phyloP scores from a whole-genome alignment of 1,284 basidiomycete genomes.

The Stereum hirsutum region DNA sequence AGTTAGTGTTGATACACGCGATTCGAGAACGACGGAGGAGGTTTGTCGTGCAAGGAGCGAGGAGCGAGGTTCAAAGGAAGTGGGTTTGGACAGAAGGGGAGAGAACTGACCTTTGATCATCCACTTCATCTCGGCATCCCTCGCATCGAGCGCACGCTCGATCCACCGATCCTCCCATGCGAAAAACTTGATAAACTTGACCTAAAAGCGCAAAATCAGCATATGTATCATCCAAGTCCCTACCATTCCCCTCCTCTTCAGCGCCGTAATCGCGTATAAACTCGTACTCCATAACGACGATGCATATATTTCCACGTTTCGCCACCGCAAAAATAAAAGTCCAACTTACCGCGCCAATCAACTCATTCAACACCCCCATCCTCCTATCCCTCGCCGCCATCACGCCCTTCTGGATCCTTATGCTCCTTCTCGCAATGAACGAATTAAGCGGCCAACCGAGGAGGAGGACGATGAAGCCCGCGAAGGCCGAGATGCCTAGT shows the following conservation, averaged over 20 bases:
- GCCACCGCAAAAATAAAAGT: too few species aligned
- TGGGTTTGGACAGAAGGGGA: too few species aligned
- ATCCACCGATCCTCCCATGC: constrained; percentile 80
- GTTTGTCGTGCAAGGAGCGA: too few species aligned
- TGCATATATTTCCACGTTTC: too few species aligned
- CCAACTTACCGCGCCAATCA: constrained; percentile 72
- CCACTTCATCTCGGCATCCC: constrained; percentile 59
- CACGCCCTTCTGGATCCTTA: constrained; percentile 67
- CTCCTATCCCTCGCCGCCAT: constrained; percentile 74
- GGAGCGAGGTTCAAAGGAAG: too few species aligned
- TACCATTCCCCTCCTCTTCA: too few species aligned
- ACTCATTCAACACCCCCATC: constrained; percentile 80
- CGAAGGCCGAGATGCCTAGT: constrained; percentile 78
- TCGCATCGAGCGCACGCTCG: constrained; percentile 42
- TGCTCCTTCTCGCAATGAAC: constrained; percentile 47
- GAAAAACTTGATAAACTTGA: constrained; percentile 85
- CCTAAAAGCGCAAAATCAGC: too few species aligned
- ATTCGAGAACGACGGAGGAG: too few species aligned
- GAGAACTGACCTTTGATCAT: constrained; percentile 58
- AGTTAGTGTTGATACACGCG: too few species aligned
- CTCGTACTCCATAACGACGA: too few species aligned
- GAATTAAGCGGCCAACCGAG: constrained; percentile 72
- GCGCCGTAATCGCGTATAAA: too few species aligned
- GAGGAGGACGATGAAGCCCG: constrained; percentile 73
- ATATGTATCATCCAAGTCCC: too few species aligned